phyloP scores from a whole-genome alignment of 768 basidiomycete species.

The Lentinula raphanica region DNA sequence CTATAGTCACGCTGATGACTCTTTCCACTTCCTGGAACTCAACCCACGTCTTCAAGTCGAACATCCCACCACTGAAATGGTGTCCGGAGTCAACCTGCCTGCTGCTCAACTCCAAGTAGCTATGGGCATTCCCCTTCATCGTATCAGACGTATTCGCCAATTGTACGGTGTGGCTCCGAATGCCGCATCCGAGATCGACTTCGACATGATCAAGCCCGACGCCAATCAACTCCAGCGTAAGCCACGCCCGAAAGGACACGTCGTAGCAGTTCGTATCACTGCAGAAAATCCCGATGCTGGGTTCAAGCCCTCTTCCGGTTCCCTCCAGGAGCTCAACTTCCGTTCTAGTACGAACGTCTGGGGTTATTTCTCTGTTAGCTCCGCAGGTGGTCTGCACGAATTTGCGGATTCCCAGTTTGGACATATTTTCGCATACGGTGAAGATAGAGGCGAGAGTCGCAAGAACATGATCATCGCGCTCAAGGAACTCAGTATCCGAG shows the following conservation, averaged over 20 bases:
- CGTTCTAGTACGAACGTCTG: constrained; percentile 98
- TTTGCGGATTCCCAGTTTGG: constrained; percentile 99
- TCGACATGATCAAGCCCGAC: constrained; percentile 89
- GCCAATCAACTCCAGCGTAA: constrained; percentile 86
- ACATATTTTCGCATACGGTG: constrained; percentile 98
- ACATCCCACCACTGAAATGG: constrained; percentile 99
- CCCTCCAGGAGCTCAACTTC: constrained; percentile 98
- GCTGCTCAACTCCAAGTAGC: constrained; percentile 96
- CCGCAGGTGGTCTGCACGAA: constrained; percentile 95
- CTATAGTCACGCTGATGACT: too few species aligned
- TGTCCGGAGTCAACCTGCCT: constrained; percentile 96
- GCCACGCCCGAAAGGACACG: constrained; percentile 95
- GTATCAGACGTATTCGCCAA: constrained; percentile 92
- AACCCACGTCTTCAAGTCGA: constrained; percentile 99
- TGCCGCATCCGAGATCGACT: constrained; percentile 89
- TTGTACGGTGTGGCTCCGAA: constrained; percentile 93
- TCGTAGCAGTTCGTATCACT: constrained; percentile 98
- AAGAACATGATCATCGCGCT: constrained; percentile 99
- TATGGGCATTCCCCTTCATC: constrained; percentile 96
- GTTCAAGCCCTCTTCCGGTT: constrained; percentile 97
- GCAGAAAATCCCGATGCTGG: constrained; percentile 99
- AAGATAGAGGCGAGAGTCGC: constrained; percentile 88
- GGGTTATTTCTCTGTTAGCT: constrained; percentile 98
- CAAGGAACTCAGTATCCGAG: too few species aligned
- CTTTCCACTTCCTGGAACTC: constrained; percentile 97